Evolutionary conservation across 306 rosid species (phyloP), one percentile per base, ranked within the genome.

Genomic region (Fagus sylvatica): DNA sequence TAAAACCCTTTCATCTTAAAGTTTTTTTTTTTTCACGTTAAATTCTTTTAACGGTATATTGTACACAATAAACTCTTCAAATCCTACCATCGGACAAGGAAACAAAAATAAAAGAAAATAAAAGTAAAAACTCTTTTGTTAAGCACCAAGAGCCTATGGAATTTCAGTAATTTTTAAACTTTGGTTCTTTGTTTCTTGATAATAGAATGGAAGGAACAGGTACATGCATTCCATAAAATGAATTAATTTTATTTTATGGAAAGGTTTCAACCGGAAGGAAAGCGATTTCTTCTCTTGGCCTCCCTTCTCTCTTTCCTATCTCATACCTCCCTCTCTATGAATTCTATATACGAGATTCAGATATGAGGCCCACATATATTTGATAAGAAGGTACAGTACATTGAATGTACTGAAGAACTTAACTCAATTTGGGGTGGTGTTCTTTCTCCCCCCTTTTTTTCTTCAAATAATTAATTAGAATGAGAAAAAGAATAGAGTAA

Each of bases 11-110:
- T 17, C 46, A 49, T 48, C 43, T 33, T 71, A 30, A 43, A 16
- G 41, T 30, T 22, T 22, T 22, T 22, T 4, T 2, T 28, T 46
- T 13, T 33, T 5, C 28, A 33, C 3, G 15, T 39, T 67, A 40
- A 39, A 66, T 9, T 36, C 74, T 71, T 49, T 17, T 22, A 46
- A 17, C 4, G 32, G 17, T 43, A 19, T 28, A 36, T 53, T 75
- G 37, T 85, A 22, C 33, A 56, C 33, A 42, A 64, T 75, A 74
- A 69, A 46, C 33, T 42, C 71, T 40, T 40, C 59, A 73, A 40
- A 51, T 37, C 62, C 62, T 56, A 56, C 10, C 33, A 60, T 60
- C 2, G 67, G 40, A 5, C 8, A 12, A 59, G 39, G 17, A 34
- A 2, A 59, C 3, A 59, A 9, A 30, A 9, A 30, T 0, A 32